Evolutionary conservation across 2,329 filamentous ascomycete species (phyloP).

Genomic region (Fusarium stilboides): DNA sequence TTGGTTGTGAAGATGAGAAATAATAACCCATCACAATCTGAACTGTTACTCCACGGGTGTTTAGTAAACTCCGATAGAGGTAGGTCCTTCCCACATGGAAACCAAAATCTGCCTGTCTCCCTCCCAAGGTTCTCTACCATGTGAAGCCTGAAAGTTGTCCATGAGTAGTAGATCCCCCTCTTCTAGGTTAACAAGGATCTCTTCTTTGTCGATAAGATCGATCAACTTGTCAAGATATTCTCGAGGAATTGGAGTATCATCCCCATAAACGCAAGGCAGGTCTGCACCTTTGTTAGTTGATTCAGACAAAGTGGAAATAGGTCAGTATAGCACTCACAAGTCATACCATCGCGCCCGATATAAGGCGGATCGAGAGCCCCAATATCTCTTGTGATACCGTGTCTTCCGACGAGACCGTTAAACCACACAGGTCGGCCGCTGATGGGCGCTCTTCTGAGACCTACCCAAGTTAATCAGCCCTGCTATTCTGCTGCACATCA

Average conservation of each 20-base stretch:
- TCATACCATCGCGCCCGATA: background rate
- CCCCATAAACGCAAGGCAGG: background rate
- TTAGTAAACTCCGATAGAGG: no score
- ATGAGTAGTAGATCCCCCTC: background rate
- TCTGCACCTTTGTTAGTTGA: background rate
- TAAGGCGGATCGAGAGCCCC: background rate
- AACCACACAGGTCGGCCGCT: background rate
- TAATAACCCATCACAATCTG: no score
- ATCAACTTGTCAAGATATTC: background rate
- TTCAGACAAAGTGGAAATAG: background rate
- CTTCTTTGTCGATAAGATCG: background rate
- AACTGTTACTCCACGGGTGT: no score
- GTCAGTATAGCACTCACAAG: background rate
- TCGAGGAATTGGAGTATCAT: background rate
- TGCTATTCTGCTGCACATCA: no score
- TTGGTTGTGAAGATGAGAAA: no score
- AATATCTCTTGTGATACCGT: constrained; percentile 1
- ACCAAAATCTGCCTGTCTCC: no score
- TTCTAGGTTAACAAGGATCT: background rate
- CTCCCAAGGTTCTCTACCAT: no score
- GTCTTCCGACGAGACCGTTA: background rate
- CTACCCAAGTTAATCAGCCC: background rate
- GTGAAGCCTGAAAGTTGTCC: no score
- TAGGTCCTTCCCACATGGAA: no score
- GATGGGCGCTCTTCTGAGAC: background rate